Percentiles rank a stretch among this genome's conserved stretches.
These are phyloP conservation scores for Cytospora paraplurivora DNA, from an alignment of 2,329 filamentous ascomycete species.

Conservation along the genomic window DNA sequence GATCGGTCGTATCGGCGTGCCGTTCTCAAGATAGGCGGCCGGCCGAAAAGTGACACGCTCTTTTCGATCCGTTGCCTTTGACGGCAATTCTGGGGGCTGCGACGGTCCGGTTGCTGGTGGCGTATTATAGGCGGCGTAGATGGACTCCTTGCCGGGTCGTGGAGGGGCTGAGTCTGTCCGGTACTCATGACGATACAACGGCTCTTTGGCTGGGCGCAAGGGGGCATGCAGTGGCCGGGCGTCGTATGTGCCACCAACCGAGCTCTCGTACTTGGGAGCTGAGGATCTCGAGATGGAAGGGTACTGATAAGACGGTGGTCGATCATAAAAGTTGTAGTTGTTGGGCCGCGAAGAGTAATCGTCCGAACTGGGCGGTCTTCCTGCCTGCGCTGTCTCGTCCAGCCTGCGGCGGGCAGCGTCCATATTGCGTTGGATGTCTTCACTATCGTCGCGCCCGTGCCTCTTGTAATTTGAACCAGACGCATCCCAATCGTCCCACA, in stretches of 20 bases:
- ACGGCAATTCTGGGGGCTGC: constrained; percentile 33
- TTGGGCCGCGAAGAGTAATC: not conserved
- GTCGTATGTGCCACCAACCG: constrained; percentile 5
- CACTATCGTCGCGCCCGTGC: constrained; percentile 42
- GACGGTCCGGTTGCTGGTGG: constrained; percentile 6
- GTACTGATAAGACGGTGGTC: constrained; percentile 51
- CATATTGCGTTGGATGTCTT: constrained; percentile 54
- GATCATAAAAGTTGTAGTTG: constrained; percentile 17
- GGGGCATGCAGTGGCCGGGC: constrained; percentile 11
- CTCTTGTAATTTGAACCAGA: constrained; percentile 32
- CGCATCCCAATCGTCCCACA: constrained; percentile 47
- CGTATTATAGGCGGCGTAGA: constrained; percentile 20
- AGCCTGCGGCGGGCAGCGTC: constrained; percentile 53
- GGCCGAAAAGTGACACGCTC: constrained; percentile 77
- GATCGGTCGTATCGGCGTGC: constrained; percentile 80
- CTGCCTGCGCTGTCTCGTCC: constrained; percentile 40
- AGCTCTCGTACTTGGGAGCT: constrained; percentile 48
- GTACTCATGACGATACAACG: constrained; percentile 27
- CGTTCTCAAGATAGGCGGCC: constrained; percentile 86
- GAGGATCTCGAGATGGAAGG: constrained; percentile 57
- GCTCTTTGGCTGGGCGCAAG: constrained; percentile 37
- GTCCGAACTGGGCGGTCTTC: constrained; percentile 22
- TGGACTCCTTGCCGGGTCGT: constrained; percentile 43
- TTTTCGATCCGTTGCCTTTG: constrained; percentile 47
- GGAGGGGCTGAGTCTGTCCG: constrained; percentile 35